phyloP scores from a whole-genome alignment of 768 basidiomycete genomes.

The Dendrothele bispora region DNA sequence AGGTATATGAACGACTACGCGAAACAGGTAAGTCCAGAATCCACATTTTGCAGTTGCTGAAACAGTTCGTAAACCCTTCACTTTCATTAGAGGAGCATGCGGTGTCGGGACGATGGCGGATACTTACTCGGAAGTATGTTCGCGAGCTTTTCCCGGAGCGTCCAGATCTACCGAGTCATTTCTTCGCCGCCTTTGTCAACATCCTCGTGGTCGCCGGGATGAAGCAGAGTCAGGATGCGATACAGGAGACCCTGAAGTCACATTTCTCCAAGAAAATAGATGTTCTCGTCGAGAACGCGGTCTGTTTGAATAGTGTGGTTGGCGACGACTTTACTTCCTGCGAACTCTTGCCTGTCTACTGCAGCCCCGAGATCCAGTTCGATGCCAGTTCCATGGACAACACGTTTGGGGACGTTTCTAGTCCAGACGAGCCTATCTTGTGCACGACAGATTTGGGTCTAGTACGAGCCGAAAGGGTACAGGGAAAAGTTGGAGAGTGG shows the following conservation, averaged over 20 bases:
- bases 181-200: slow-evolving; percentile 41
- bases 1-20: slow-evolving; percentile 11
- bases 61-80: neutral
- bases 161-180: slow-evolving; percentile 9
- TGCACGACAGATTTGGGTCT: slow-evolving; percentile 63
- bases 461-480: slow-evolving; percentile 33
- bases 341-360: slow-evolving; percentile 53
- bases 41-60: neutral
- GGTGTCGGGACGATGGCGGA: slow-evolving; percentile 12
- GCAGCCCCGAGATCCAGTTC: slow-evolving; percentile 40
- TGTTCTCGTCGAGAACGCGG: slow-evolving; percentile 43
- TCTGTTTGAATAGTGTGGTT: slow-evolving; percentile 54
- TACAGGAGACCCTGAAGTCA: slow-evolving; percentile 38
- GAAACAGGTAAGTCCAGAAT: slow-evolving; percentile 13
- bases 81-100: slow-evolving; percentile 10
- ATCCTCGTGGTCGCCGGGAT: slow-evolving; percentile 42
- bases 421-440: slow-evolving; percentile 17
- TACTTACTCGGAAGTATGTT: slow-evolving; percentile 14
- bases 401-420: slow-evolving; percentile 23
- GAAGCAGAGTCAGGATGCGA: slow-evolving; percentile 22
- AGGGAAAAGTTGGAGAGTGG: slow-evolving; percentile 47
- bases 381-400: slow-evolving; percentile 46
- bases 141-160: slow-evolving; percentile 7
- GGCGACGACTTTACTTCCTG: slow-evolving; percentile 59
- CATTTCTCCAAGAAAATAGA: slow-evolving; percentile 45